phyloP scores from a whole-genome alignment of 1,284 basidiomycete genomes.

The Moesziomyces sp. region DNA sequence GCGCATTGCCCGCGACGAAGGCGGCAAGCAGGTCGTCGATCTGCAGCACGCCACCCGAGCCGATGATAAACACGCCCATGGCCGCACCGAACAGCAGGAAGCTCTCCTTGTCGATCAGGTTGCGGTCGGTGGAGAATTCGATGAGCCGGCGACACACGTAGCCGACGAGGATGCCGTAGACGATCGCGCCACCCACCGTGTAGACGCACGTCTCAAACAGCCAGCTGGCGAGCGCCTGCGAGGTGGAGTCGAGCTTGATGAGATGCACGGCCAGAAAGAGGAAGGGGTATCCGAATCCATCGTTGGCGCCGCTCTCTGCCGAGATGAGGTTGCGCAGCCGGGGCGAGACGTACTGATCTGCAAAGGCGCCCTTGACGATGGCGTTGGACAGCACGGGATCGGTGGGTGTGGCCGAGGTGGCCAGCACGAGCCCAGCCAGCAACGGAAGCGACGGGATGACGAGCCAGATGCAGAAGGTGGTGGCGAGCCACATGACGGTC shows the following conservation, averaged over 20 bases:
- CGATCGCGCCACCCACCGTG: conserved; percentile 37
- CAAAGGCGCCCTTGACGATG: conserved; percentile 61
- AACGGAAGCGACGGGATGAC: conserved; percentile 49
- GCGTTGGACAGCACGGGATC: conserved; percentile 60
- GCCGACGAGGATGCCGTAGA: conserved; percentile 53
- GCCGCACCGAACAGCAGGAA: conserved; percentile 58
- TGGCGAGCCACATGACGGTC: conserved; percentile 57
- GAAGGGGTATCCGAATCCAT: conserved; percentile 58
- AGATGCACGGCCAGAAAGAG: conserved; percentile 56
- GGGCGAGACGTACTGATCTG: conserved; percentile 59
- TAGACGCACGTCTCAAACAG: conserved; percentile 49
- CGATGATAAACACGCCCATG: conserved; percentile 57
- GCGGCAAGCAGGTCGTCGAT: conserved; percentile 58
- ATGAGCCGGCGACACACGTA: conserved; percentile 45
- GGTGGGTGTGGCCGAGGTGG: conserved; percentile 53
- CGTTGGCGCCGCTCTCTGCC: conserved; percentile 61
- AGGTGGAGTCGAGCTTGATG: conserved; percentile 38
- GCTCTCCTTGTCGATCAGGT: conserved; percentile 59
- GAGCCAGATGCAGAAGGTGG: conserved; percentile 46
- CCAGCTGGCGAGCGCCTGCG: conserved; percentile 47
- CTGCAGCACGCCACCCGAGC: conserved; percentile 49
- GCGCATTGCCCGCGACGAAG: conserved; percentile 58
- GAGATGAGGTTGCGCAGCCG: conserved; percentile 59
- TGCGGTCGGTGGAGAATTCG: conserved; percentile 50
- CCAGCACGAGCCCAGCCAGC: conserved; percentile 51